Evolutionary conservation across 345 rosid genomes (phyloP).

Genomic region (Hirschfeldia incana): DNA sequence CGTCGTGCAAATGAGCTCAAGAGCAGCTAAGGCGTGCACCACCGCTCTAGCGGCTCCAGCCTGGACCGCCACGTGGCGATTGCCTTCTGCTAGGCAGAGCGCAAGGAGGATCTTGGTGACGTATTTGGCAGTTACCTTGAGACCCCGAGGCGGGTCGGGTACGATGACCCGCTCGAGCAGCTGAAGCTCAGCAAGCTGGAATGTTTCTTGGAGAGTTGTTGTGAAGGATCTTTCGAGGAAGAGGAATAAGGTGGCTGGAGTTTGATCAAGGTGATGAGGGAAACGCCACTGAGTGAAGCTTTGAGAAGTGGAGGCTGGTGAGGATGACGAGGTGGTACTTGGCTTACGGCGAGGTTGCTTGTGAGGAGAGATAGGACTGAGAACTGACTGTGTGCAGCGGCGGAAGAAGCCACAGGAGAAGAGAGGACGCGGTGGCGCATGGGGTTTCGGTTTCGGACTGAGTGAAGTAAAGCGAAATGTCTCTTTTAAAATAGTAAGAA

Average conservation of each 20-base stretch:
- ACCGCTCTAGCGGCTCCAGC: slow-evolving; percentile 73
- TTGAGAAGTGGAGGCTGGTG: slow-evolving; percentile 76
- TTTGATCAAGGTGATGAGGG: slow-evolving; percentile 49
- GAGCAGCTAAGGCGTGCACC: slow-evolving; percentile 77
- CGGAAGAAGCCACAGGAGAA: slow-evolving; percentile 84
- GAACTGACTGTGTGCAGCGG: slow-evolving; percentile 62
- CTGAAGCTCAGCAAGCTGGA: slow-evolving; percentile 44
- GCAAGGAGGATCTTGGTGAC: slow-evolving; percentile 76
- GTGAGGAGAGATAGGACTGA: slow-evolving; percentile 40
- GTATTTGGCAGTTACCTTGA: slow-evolving; percentile 47
- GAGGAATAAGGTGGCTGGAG: slow-evolving; percentile 44
- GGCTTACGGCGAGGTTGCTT: slow-evolving; percentile 28
- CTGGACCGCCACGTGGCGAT: slow-evolving; percentile 80
- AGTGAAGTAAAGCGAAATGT: slow-evolving; percentile 13
- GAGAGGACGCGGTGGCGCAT: slow-evolving; percentile 66
- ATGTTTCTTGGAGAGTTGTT: slow-evolving; percentile 55
- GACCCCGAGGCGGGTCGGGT: slow-evolving; percentile 48
- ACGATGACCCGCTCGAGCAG: slow-evolving; percentile 65
- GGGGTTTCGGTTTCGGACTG: slow-evolving; percentile 51
- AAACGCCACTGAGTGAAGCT: slow-evolving; percentile 89
- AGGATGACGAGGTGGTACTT: slow-evolving; percentile 56
- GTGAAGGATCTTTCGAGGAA: slow-evolving; percentile 24
- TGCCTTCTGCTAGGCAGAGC: slow-evolving; percentile 70
- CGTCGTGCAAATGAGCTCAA: slow-evolving; percentile 81
- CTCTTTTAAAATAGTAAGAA: slow-evolving; percentile 11